Evolutionary conservation across 148 eudicot genomes (phyloP), one percentile per base, ranked within the genome.

Genomic region (Mesembryanthemum crystallinum): DNA sequence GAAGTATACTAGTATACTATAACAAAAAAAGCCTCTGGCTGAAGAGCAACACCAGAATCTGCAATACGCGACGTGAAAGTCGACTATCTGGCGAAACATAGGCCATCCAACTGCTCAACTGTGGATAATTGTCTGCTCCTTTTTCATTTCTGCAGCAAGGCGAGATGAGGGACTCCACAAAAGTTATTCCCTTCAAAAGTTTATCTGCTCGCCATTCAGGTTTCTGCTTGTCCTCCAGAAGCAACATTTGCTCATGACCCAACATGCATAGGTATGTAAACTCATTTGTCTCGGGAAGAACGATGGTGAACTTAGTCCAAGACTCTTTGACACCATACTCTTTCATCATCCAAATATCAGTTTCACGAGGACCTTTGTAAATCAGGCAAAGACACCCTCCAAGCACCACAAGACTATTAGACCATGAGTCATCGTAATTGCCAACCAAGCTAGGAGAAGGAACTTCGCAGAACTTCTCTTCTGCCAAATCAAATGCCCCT

Each of bases 311-410:
- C 30, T 37, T 35, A 35, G 55, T 66, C 78, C 78, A 76, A 37
- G 78, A 76, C 24, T 52, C 78, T 24, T 24, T 1, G 27, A 25
- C 54, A 20, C 65, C 66, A 57, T 68, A 76, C 5, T 76, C 67
- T 67, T 67, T 76, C 78, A 67, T 76, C 28, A 67, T 14, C 35
- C 70, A 74, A 30, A 52, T 7, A 51, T n/a, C 27, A 49, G 21
- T 15, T 13, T 43, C 42, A 54, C 3, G 52, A 18, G 42, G 12
- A 8, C 43, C 1, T 0, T 20, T 8, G 7, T 20, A 11, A 35
- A 20, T 15, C n/a, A 63, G 33, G 69, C 71, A 64, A 52, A 78
- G 80, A 64, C 57, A 71, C 30, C 76, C 80, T 51, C 64, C 80
- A 71, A 78, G 65, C 37, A 7, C 62, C 15, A 10, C 59, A 21